These are phyloP conservation scores for Malus hybrid DNA, from an alignment of 331 rosid genomes.

Conservation along the genomic window DNA sequence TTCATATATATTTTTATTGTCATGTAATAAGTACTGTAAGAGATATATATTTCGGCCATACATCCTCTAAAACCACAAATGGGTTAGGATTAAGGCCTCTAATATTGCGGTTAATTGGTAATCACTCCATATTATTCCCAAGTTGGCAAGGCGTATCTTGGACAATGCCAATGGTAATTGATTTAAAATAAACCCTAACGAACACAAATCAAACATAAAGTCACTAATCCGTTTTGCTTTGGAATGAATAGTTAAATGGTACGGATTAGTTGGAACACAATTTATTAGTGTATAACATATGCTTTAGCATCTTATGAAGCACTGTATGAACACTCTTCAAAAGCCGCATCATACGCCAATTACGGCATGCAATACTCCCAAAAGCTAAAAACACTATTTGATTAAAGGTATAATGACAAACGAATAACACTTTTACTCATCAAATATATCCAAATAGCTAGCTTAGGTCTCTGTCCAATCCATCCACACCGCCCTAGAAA, in stretches of 20 bases:
- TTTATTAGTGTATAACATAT: not conserved
- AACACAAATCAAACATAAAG: not conserved
- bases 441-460: constrained; percentile 7
- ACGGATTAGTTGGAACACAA: not conserved
- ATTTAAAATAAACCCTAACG: not conserved
- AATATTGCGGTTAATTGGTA: no score
- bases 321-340: not conserved
- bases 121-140: no score
- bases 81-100: no score
- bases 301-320: not conserved
- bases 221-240: not conserved
- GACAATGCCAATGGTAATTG: not conserved
- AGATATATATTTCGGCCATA: no score
- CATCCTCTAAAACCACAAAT: no score
- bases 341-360: constrained; percentile 20
- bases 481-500: constrained; percentile 8
- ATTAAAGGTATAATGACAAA: constrained; percentile 4
- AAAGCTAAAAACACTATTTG: not conserved
- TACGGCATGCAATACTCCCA: constrained; percentile 17
- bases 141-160: not conserved
- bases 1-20: no score
- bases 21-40: no score
- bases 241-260: not conserved
- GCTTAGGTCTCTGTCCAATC: not conserved
- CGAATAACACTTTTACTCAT: not conserved